phyloP scores from a whole-genome alignment of 2,329 filamentous ascomycete genomes.

The Diplodia seriata region DNA sequence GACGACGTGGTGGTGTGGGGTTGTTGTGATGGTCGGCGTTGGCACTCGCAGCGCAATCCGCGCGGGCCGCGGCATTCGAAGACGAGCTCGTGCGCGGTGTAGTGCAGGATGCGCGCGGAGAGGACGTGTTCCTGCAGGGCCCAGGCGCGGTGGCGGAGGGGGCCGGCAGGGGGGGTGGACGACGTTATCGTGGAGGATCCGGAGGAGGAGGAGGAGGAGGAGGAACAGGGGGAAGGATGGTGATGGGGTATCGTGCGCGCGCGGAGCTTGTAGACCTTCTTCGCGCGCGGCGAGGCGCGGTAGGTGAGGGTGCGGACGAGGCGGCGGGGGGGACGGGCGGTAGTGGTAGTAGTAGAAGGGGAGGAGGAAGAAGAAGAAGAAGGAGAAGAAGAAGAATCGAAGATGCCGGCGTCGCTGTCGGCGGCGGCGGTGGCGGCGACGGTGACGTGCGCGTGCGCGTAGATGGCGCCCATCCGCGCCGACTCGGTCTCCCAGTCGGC shows the following conservation, averaged over 20 bases:
- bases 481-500: slow-evolving; percentile 31
- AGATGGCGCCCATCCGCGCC: slow-evolving; percentile 27
- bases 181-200: no score
- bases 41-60: slow-evolving; percentile 45
- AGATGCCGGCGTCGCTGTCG: slow-evolving; percentile 6
- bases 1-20: slow-evolving; percentile 26
- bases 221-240: slow-evolving; percentile 42
- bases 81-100: slow-evolving; percentile 44
- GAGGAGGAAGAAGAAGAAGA: background rate
- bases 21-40: slow-evolving; percentile 31
- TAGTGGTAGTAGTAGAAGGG: no score
- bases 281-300: slow-evolving; percentile 39
- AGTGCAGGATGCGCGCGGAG: slow-evolving; percentile 44
- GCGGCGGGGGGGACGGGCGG: no score
- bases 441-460: slow-evolving; percentile 19
- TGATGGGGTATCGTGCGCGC: slow-evolving; percentile 42
- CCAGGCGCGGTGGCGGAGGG: slow-evolving; percentile 43
- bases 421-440: slow-evolving; percentile 17
- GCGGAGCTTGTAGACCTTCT: slow-evolving; percentile 37
- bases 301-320: slow-evolving; percentile 40
- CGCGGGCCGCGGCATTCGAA: slow-evolving; percentile 46
- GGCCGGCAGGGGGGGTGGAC: no score
- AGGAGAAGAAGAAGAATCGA: background rate
- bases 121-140: slow-evolving; percentile 46
- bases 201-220: no score